Base-by-base conservation (phyloP, 371 early-diverging fungal genomes). In the Mortierella sp. region DNA sequence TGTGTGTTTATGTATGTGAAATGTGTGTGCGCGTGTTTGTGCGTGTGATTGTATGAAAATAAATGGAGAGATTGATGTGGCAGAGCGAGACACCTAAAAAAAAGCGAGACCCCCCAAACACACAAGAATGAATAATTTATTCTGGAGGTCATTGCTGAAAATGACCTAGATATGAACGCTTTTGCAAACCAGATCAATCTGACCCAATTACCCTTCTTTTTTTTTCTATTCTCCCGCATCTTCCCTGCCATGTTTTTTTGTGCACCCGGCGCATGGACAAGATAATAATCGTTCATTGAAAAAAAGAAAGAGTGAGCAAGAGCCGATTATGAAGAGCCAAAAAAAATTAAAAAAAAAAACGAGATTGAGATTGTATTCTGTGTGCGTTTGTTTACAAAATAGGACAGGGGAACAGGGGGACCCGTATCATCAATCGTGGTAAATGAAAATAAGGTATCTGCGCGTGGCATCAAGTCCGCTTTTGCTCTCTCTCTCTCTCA, bases 401-500 rank as follows among this genome's bases (percentile, higher is more conserved):
- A 43, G 45, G 45, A 43, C 45, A 43, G 45, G 45, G 45, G 45
- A 43, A 43, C 45, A 43, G 45, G 45, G 45, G 45, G 37, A 43
- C 45, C 45, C 45, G 45, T 19, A 43, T 43, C 45, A 43, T 43
- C 45, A 43, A 37, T 37, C 40, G 13, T 43, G 45, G 45, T 43
- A 51, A 51, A 51, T 26, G 28, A 51, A 51, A 51, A 51, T 26
- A 22, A 51, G 22, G 51, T 51, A 51, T 51, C 26, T 28, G 51
- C 51, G 51, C 51, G 51, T 28, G 51, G 45, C 45, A 43, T 47
- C 28, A 26, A 28, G 51, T 26, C 22, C 28, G 51, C 22, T 28
- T 66, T 55, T 37, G 55, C 45, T 35, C 31, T 2, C 57, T 58
- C 22, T 58, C 22, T 8, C 40, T 56, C 64, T 42, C 64, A 32